phyloP scores from a whole-genome alignment of 2,329 filamentous ascomycete genomes.

The Stachybotrys chartarum region DNA sequence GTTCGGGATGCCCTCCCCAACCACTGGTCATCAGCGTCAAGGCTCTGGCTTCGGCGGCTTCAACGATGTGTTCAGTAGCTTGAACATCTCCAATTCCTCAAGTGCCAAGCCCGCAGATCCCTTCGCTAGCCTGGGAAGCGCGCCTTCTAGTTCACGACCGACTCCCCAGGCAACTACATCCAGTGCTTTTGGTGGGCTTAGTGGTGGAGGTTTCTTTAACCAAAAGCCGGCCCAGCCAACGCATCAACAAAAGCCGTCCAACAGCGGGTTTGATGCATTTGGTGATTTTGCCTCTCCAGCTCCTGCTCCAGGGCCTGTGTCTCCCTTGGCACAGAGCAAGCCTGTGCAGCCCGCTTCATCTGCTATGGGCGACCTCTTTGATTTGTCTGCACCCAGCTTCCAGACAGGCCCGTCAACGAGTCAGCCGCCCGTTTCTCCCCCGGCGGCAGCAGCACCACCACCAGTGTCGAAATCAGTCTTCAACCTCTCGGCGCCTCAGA shows the following conservation, averaged over 20 bases:
- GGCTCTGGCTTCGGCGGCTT: conserved; percentile 50
- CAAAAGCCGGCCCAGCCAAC: conserved; percentile 53
- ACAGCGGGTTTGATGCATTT: conserved; percentile 60
- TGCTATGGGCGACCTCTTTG: conserved; percentile 74
- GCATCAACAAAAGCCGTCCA: conserved; percentile 45
- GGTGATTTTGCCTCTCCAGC: conserved; percentile 44
- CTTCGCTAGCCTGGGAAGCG: conserved; percentile 53
- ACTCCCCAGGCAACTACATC: conserved; percentile 26
- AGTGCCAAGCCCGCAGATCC: conserved; percentile 42
- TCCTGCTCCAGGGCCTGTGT: conserved; percentile 27
- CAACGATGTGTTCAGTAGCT: conserved; percentile 62
- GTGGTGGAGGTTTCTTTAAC: conserved; percentile 82
- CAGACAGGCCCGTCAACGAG: conserved; percentile 25
- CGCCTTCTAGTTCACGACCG: conserved; percentile 22
- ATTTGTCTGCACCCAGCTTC: conserved; percentile 53
- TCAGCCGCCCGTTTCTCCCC: conserved; percentile 25
- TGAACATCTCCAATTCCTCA: conserved; percentile 35
- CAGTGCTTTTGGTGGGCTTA: conserved; percentile 43
- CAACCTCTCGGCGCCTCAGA: conserved; percentile 60
- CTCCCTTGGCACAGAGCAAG: conserved; percentile 25
- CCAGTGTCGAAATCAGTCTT: conserved; percentile 60
- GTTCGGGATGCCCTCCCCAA: conserved; percentile 48
- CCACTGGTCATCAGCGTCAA: conserved; percentile 42
- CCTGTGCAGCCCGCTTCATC: conserved; percentile 41
- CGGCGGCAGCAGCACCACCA: conserved; percentile 29